Conservation (phyloP, 2,329 filamentous ascomycete genomes). For the Blumeria hordei region DNA sequence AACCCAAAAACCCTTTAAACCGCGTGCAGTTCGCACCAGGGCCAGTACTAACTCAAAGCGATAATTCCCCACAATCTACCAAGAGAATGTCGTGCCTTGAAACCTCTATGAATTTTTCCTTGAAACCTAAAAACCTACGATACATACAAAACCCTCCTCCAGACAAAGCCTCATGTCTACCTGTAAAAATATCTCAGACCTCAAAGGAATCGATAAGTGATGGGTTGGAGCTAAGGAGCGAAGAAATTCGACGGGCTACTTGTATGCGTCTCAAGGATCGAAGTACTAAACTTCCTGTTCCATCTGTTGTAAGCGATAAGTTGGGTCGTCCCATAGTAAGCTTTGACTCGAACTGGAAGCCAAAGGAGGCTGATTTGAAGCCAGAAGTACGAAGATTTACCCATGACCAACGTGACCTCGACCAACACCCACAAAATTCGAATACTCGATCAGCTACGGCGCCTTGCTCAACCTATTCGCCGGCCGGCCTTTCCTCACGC, state of each 20-base stretch:
- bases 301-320: constrained; percentile 73
- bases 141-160: constrained; percentile 42
- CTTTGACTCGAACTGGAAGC: constrained; percentile 69
- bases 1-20: constrained; percentile 40
- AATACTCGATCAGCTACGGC: constrained; percentile 10
- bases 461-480: constrained; percentile 13
- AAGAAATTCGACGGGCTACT: constrained; percentile 76
- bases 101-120: constrained; percentile 64
- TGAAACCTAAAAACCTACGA: constrained; percentile 55
- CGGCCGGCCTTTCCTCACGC: constrained; percentile 18
- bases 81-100: constrained; percentile 29
- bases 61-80: constrained; percentile 19
- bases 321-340: constrained; percentile 89
- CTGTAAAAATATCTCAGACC: constrained; percentile 1
- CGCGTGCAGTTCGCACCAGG: constrained; percentile 26
- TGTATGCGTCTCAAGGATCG: constrained; percentile 73
- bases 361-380: constrained; percentile 40
- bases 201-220: constrained; percentile 27
- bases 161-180: constrained; percentile 1
- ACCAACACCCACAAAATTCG: constrained; percentile 10
- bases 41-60: constrained; percentile 20
- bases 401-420: constrained; percentile 9
- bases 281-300: constrained; percentile 67
- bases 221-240: constrained; percentile 58
- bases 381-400: constrained; percentile 21